Conservation (phyloP, 1,139 yeast genomes). For the Saccharomycopsis hybrid region DNA sequence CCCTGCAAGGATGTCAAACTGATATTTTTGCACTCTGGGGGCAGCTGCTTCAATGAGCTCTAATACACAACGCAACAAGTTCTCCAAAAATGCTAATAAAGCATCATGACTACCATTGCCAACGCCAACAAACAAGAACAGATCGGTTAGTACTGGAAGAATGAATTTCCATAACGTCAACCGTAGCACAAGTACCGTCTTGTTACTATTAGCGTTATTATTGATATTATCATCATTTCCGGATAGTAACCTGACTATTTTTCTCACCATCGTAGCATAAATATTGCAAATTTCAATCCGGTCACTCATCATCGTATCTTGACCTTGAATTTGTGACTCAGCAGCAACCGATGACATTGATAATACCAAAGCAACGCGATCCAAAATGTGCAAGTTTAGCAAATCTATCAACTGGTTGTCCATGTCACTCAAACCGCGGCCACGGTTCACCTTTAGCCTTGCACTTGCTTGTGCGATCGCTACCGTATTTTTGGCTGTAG, state of each 20-base stretch:
- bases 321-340: no score
- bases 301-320: no score
- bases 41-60: neutral
- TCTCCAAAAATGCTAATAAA: neutral
- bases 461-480: no score
- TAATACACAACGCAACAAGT: neutral
- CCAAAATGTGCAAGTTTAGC: neutral
- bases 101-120: neutral
- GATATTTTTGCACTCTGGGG: constrained; percentile 4
- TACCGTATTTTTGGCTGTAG: no score
- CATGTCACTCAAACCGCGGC: neutral
- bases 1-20: constrained; percentile 13
- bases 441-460: no score
- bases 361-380: constrained; percentile 45
- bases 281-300: no score
- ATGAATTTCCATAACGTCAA: constrained; percentile 3
- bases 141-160: constrained; percentile 8
- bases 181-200: constrained; percentile 3
- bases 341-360: no score
- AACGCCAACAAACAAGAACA: constrained; percentile 7
- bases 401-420: neutral
- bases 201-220: no score
- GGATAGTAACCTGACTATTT: no score
- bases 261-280: no score
- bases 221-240: no score